Base-by-base conservation (phyloP, 768 basidiomycete genomes). In the Coprinopsis marcescibilis region DNA sequence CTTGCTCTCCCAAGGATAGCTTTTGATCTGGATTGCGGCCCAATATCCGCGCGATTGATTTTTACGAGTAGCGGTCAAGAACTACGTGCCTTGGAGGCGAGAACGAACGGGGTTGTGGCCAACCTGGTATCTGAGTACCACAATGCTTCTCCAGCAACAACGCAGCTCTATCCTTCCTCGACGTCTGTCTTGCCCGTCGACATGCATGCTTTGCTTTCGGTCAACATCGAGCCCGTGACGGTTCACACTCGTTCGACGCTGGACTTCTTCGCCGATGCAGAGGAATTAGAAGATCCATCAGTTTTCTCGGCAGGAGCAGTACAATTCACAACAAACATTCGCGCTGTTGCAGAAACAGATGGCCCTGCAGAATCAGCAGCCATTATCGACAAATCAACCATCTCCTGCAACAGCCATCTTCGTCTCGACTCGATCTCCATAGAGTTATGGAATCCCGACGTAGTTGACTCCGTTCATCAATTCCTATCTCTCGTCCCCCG, bases 261-360 rank as follows among this genome's bases (percentile, higher is more conserved):
- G 48, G 45, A 59, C 20, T 53, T 59, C 42, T 54, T 60, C 27
- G 55, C 55, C 24, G 57, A 52, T 29, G 48, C 65, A 13, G 63
- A 67, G 8, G 71, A 71, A 47, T 56, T 64, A 15, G 67, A 70
- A 33, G 75, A 78, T 51, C 78, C 77, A 37, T 69, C 63, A 1
- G 48, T 86, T 2, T 54, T 85, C 12, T 80, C 80, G 3, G 52
- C 85, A 35, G 85, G 84, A 33, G 63, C 70, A 0, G 44, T 87
- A 11, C 77, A 85, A 53, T 52, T 75, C 14, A 57, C 75, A 5
- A 83, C 80, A 10, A 66, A 68, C 32, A 68, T 81, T 32, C 66
- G 67, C 34, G 77, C 80, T 32, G 72, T 76, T 33, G 57, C 63
- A 26, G 59, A 60, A 37, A 57, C 61, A 2, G 66, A 64, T 24